Conservation (phyloP, 73 alveolate species). For the Durusdinium trenchii region DNA sequence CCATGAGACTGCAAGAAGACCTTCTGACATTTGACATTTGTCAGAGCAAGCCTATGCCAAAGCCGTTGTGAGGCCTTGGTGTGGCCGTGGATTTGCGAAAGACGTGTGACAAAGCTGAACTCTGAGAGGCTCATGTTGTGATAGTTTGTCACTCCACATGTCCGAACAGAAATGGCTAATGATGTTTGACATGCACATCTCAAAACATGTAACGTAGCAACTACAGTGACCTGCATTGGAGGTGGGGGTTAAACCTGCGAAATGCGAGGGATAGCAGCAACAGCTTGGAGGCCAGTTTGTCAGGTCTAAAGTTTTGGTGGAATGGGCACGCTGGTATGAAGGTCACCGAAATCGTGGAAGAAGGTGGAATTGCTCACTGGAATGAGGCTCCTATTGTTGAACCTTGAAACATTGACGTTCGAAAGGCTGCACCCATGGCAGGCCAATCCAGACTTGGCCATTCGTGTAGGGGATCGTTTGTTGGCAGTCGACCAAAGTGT, state of each 20-base stretch:
- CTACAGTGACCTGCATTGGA: neutral
- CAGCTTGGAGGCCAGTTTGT: constrained; percentile 67
- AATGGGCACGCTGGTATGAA: neutral
- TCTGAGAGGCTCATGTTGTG: neutral
- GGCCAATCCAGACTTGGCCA: constrained; percentile 5
- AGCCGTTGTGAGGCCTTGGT: constrained; percentile 12
- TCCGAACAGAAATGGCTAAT: no score
- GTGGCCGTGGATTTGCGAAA: constrained; percentile 43
- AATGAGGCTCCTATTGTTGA: constrained; percentile 7
- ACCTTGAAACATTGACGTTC: neutral
- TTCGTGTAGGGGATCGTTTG: constrained; percentile 61
- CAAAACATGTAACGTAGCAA: neutral
- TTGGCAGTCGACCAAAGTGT: constrained; percentile 59
- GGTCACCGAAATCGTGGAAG: neutral
- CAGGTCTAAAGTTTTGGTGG: neutral
- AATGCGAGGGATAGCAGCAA: constrained; percentile 38
- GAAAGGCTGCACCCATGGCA: neutral
- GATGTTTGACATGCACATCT: no score
- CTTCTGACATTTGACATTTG: no score
- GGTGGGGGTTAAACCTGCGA: constrained; percentile 74
- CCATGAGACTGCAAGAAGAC: no score
- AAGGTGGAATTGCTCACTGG: constrained; percentile 17
- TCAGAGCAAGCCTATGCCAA: no score
- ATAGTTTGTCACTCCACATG: no score
- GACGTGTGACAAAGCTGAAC: constrained; percentile 8